Evolutionary conservation across 2,329 filamentous ascomycete genomes (phyloP), one percentile per base, ranked within the genome.

Genomic region (Coleophoma crateriformis): DNA sequence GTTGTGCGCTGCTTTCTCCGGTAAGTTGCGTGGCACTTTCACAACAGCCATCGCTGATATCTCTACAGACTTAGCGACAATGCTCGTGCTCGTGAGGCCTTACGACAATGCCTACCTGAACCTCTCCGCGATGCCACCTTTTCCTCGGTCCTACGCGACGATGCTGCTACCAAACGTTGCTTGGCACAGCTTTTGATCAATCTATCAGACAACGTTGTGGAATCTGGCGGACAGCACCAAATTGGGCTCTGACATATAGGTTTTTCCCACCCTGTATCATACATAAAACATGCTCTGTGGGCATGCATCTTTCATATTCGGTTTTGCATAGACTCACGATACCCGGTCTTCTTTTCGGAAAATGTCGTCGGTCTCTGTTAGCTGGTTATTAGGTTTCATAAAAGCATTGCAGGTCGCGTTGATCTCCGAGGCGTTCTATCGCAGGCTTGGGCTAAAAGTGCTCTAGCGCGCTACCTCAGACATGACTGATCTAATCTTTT

Each of bases 81-180:
- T 64, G 92, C 92, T 53, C 87, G 94, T 53, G 94, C 94, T 50
- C 87, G 94, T 33, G 94, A 99, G 68, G 94, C 94, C 42, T 80
- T 99, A 19, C 84, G 94, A 39, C 94, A 99, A 70, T 99, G 94
- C 64, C 85, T 99, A 12, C 94, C 94, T 0, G 94, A 99, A 64
- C 94, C 94, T n/a, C 84, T 99, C n/a, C 87, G 94, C 44, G 94
- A 99, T 67, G 91, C 92, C 7, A 99, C 94, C 2, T 99, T 99
- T 68, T 95, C 90, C 8, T 92, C 91, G 0, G 94, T 99, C 41
- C 84, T 99, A 33, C 88, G 94, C 51, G 94, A 99, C 64, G 94
- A 99, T 65, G 94, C 94, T 13, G 94, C 94, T 1, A 99, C 94
- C 0, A 99, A 99, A 75, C 86, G 94, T 51, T 99, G 94, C 68